Evolutionary conservation across 2,329 filamentous ascomycete genomes (phyloP).

Genomic region (Talaromyces amestolkiae): DNA sequence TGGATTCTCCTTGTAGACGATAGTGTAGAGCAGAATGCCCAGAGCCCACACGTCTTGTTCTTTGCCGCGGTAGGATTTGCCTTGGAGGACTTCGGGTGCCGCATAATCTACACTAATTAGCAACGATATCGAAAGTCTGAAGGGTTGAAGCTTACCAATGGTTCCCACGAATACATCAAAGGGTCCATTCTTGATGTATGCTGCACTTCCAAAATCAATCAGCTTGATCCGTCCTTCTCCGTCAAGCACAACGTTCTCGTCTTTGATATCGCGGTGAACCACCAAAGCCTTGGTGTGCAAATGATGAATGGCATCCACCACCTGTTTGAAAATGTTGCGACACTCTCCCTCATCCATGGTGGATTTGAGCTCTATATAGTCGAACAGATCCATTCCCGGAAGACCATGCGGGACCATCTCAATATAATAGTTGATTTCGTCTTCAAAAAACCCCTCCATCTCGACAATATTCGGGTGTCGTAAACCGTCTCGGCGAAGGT

Average conservation of each 20-base stretch:
- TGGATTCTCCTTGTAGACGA: slow-evolving; percentile 98
- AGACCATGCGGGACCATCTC: slow-evolving; percentile 93
- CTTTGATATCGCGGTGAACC: slow-evolving; percentile 97
- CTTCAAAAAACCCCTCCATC: slow-evolving; percentile 67
- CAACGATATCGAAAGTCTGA: background rate
- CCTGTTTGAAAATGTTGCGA: slow-evolving; percentile 91
- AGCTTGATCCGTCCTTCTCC: slow-evolving; percentile 94
- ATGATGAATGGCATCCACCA: slow-evolving; percentile 84
- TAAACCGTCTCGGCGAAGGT: slow-evolving; percentile 70
- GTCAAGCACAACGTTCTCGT: slow-evolving; percentile 95
- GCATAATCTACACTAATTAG: slow-evolving; percentile 73
- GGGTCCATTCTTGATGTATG: slow-evolving; percentile 96
- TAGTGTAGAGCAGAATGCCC: slow-evolving; percentile 94
- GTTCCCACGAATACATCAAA: slow-evolving; percentile 99
- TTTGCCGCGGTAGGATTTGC: slow-evolving; percentile 87
- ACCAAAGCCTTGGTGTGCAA: slow-evolving; percentile 86
- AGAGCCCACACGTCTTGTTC: slow-evolving; percentile 98
- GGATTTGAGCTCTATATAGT: slow-evolving; percentile 93
- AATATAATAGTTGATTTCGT: slow-evolving; percentile 85
- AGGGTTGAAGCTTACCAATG: slow-evolving; percentile 65
- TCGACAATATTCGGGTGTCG: slow-evolving; percentile 66
- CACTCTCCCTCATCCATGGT: slow-evolving; percentile 97
- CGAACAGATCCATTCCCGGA: slow-evolving; percentile 97
- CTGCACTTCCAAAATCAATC: slow-evolving; percentile 96
- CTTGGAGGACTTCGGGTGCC: slow-evolving; percentile 93